A percentile compares a stretch with the other conserved stretches of the same genome.
These are phyloP conservation scores for Zygotorulaspora florentina DNA, from an alignment of 805 yeast genomes.

Conservation along the genomic window DNA sequence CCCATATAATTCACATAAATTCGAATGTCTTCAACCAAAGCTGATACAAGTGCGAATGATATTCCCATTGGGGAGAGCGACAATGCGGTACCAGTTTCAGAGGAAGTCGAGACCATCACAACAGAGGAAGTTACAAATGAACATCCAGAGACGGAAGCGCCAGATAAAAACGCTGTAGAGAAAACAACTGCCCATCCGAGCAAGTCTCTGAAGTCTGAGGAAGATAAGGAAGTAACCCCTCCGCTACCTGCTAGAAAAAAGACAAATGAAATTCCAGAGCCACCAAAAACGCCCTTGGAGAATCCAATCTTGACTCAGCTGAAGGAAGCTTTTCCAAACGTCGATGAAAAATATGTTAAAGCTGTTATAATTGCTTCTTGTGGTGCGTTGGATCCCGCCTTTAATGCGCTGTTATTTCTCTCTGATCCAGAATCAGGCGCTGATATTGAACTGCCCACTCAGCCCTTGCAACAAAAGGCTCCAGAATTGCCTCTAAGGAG, in stretches of 20 bases:
- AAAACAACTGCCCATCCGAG: not conserved
- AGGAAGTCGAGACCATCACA: not conserved
- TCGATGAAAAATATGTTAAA: slow-evolving; percentile 65
- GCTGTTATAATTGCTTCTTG: slow-evolving; percentile 83
- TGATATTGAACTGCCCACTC: slow-evolving; percentile 48
- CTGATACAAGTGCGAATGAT: no score
- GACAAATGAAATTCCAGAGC: slow-evolving; percentile 1
- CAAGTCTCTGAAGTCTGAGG: slow-evolving; percentile 5
- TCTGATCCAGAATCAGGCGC: slow-evolving; percentile 61
- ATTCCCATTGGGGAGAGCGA: no score
- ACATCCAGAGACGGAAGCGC: not conserved
- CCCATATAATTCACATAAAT: no score
- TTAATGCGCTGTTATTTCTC: slow-evolving; percentile 76
- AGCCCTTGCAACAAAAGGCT: slow-evolving; percentile 27
- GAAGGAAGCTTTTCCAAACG: slow-evolving; percentile 79
- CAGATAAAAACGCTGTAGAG: not conserved
- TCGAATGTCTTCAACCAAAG: no score
- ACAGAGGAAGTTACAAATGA: not conserved
- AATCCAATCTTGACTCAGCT: slow-evolving; percentile 46
- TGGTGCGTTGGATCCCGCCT: slow-evolving; percentile 79
- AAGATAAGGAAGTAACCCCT: slow-evolving; percentile 18
- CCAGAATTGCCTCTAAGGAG: slow-evolving; percentile 31
- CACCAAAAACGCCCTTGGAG: slow-evolving; percentile 13
- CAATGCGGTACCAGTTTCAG: no score
- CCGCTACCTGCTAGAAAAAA: slow-evolving; percentile 28